Conservation (phyloP, 352 stramenopile genomes). For the Globisporangium nagaii region DNA sequence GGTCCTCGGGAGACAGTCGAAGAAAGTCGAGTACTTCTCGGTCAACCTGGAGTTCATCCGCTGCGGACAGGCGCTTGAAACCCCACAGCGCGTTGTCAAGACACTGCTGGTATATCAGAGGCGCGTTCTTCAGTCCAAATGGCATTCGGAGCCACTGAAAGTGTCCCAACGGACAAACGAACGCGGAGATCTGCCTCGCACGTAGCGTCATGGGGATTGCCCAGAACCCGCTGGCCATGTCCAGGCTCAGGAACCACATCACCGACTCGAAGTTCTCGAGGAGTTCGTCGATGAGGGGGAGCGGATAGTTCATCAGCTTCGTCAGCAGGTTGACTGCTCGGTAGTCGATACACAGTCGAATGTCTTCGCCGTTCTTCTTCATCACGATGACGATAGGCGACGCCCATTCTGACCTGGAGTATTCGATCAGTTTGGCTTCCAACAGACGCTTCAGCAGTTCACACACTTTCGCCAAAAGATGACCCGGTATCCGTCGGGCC, state of each 20-base stretch:
- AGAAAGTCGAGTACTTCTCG: constrained; percentile 1
- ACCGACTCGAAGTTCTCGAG: constrained; percentile 15
- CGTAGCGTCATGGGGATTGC: constrained; percentile 6
- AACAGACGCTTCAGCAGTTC: neutral
- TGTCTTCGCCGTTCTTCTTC: constrained; percentile 16
- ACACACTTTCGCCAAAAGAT: neutral
- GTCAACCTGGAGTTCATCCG: neutral
- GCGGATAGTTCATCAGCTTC: constrained; percentile 16
- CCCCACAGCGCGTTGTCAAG: constrained; percentile 14
- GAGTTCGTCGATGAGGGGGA: constrained; percentile 17
- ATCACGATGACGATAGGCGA: neutral
- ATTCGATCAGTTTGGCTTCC: neutral
- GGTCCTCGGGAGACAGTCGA: neutral
- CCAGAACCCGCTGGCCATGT: constrained; percentile 14
- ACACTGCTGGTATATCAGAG: constrained; percentile 4
- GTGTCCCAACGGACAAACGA: constrained; percentile 17
- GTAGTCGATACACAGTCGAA: constrained; percentile 18
- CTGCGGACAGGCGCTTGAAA: neutral
- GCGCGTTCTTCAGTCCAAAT: constrained; percentile 19
- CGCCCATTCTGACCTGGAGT: neutral
- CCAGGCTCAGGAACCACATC: constrained; percentile 14
- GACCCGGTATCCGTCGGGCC: neutral
- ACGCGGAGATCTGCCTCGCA: constrained; percentile 11
- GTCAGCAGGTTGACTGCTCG: constrained; percentile 12
- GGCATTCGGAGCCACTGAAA: constrained; percentile 19